Evolutionary conservation across 495 filamentous ascomycete genomes (phyloP).

Genomic region (Terfezia boudieri): DNA sequence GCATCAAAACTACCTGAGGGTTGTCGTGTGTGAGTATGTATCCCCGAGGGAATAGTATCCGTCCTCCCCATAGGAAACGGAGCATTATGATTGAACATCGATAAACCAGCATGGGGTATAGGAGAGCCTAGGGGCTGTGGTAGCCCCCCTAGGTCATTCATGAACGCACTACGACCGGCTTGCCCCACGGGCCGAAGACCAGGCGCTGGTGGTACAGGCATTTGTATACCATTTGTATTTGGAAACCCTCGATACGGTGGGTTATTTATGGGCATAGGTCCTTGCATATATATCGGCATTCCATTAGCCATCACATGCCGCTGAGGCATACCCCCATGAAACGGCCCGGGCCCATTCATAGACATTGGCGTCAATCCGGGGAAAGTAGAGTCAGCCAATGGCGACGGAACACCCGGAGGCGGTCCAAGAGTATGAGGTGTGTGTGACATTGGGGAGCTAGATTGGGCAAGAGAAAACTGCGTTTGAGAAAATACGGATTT

Average conservation of each 20-base stretch:
- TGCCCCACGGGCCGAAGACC: background rate
- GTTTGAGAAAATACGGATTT: constrained; percentile 20
- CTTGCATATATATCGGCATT: constrained; percentile 26
- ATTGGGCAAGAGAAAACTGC: constrained; percentile 6
- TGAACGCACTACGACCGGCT: background rate
- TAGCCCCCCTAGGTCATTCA: constrained; percentile 27
- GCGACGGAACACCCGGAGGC: constrained; percentile 20
- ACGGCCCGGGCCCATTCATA: constrained; percentile 27
- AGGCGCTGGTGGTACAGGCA: constrained; percentile 16
- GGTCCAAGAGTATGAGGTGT: constrained; percentile 21
- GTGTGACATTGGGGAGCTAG: constrained; percentile 18
- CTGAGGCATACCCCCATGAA: constrained; percentile 35
- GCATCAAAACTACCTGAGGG: constrained; percentile 25
- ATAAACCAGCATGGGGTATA: background rate
- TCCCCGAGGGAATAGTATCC: constrained; percentile 29
- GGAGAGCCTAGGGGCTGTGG: constrained; percentile 25
- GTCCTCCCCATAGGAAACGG: background rate
- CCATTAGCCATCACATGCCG: constrained; percentile 20
- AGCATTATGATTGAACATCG: background rate
- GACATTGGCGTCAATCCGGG: constrained; percentile 21
- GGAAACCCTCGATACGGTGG: constrained; percentile 28
- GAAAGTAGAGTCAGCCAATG: constrained; percentile 21
- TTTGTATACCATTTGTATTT: constrained; percentile 18
- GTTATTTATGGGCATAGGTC: constrained; percentile 18
- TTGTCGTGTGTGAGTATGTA: constrained; percentile 25